These are phyloP conservation scores for Pseudogymnoascus sp. DNA, from an alignment of 2,329 filamentous ascomycete genomes.

Conservation along the genomic window DNA sequence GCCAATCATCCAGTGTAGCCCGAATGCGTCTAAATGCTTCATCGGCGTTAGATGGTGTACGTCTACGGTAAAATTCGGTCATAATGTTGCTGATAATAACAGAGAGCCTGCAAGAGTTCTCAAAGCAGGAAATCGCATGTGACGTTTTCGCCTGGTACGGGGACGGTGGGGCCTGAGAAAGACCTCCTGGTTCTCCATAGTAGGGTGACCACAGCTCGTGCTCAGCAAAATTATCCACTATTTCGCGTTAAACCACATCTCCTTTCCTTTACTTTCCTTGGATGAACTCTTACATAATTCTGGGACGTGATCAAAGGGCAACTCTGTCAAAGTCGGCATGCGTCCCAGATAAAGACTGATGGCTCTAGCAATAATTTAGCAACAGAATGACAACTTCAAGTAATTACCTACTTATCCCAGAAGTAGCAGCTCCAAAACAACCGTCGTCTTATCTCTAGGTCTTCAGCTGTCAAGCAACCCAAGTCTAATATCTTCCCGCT, in stretches of 20 bases:
- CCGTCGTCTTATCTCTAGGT: conserved; percentile 50
- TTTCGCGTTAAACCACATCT: conserved; percentile 6
- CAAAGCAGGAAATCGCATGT: conserved; percentile 11
- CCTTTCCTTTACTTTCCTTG: not conserved
- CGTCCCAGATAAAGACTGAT: conserved; percentile 52
- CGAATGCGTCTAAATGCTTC: not conserved
- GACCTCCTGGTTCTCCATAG: not conserved
- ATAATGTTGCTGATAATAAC: conserved; percentile 11
- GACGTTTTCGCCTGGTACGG: not conserved
- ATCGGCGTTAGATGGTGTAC: not conserved
- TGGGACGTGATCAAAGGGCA: not conserved
- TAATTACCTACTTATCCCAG: conserved; percentile 43
- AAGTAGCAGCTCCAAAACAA: conserved; percentile 57
- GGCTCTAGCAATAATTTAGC: conserved; percentile 21
- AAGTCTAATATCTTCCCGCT: conserved; percentile 37
- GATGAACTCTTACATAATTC: not conserved
- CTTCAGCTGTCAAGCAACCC: conserved; percentile 44
- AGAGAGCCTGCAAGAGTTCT: conserved; percentile 9
- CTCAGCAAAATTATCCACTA: conserved; percentile 51
- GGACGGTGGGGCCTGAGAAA: not conserved
- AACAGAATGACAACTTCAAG: not conserved
- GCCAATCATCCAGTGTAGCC: conserved; percentile 36
- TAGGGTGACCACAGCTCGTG: conserved; percentile 49
- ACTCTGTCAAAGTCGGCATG: conserved; percentile 27
- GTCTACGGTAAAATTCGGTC: conserved; percentile 1